Evolutionary conservation across 768 basidiomycete genomes (phyloP), one percentile per base, ranked within the genome.

Genomic region (Russula ochroleuca): DNA sequence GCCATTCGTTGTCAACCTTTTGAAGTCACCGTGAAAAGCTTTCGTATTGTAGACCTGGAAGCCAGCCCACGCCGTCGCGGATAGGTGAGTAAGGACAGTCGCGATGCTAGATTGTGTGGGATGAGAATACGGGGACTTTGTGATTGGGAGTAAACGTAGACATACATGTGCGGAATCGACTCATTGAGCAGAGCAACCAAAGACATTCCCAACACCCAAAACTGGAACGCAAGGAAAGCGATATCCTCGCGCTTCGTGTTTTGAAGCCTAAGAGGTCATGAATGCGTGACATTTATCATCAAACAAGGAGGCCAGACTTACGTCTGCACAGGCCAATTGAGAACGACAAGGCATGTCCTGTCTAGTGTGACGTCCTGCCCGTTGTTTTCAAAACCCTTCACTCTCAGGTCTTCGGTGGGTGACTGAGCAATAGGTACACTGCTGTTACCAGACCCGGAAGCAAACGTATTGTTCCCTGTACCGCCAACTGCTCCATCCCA

Each of bases 141-240:
- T 19, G 25, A 21, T 13, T 25, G 38, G n/a, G 40, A 15, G 28
- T 17, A 23, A 47, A 23, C 5, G n/a, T 25, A 23, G 38, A 66
- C 73, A 35, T 64, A 79, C 73, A 85, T 85, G 65, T 92, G 90
- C 2, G 90, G 90, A 64, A 91, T 88, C 3, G 88, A 90, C 74
- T 92, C 89, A 72, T 91, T 90, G 62, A 81, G 69, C 59, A 82
- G 65, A 45, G 89, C 89, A 49, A 89, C 85, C 33, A 86, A 61
- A 13, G 88, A 89, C 85, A 90, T 87, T 35, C 85, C 87, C 17
- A 90, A 76, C 7, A 90, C 84, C 90, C 90, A 92, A 59, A 89
- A 75, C 68, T 92, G 88, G 76, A 91, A 92, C 7, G 80, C 79
- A 45, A 92, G 84, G 73, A 91, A 91, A 13, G 86, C 81, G 63